Percentiles rank a stretch among this genome's conserved stretches.
phyloP scores from a whole-genome alignment of 257 asterid species.

The Hygrophila difformis region DNA sequence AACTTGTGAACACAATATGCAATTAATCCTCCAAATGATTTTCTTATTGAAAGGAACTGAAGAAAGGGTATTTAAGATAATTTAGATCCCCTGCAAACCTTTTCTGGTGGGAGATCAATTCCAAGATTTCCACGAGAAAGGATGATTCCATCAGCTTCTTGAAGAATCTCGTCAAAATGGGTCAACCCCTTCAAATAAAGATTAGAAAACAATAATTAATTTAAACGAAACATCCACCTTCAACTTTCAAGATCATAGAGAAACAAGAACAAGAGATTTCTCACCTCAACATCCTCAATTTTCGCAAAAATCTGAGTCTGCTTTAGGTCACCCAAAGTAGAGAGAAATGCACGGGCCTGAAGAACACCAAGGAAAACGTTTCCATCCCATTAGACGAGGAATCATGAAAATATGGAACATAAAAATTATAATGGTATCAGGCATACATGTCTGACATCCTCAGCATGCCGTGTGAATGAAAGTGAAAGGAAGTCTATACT shows the following conservation, averaged over 20 bases:
- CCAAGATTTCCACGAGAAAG: conserved; percentile 69
- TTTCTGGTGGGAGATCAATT: conserved; percentile 69
- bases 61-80: too few relatives aligned
- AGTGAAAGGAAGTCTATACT: conserved; percentile 57
- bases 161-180: conserved; percentile 63
- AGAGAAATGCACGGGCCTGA: conserved; percentile 55
- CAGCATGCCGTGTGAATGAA: conserved; percentile 53
- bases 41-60: too few relatives aligned
- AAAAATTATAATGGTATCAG: neutral
- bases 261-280: conserved; percentile 7
- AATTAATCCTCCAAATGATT: too few relatives aligned
- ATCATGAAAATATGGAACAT: neutral
- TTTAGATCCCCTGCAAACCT: too few relatives aligned
- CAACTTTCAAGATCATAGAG: neutral
- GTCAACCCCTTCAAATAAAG: conserved; percentile 35
- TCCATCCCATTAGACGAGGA: neutral
- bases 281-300: conserved; percentile 51
- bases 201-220: neutral
- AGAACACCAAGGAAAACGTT: neutral
- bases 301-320: conserved; percentile 52
- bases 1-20: too few relatives aligned
- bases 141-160: conserved; percentile 68
- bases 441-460: conserved; percentile 56
- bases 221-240: neutral
- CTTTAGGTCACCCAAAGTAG: conserved; percentile 38